Conservation (phyloP, 176 grass and related monocot species). For the Hyparrhenia diplandra region DNA sequence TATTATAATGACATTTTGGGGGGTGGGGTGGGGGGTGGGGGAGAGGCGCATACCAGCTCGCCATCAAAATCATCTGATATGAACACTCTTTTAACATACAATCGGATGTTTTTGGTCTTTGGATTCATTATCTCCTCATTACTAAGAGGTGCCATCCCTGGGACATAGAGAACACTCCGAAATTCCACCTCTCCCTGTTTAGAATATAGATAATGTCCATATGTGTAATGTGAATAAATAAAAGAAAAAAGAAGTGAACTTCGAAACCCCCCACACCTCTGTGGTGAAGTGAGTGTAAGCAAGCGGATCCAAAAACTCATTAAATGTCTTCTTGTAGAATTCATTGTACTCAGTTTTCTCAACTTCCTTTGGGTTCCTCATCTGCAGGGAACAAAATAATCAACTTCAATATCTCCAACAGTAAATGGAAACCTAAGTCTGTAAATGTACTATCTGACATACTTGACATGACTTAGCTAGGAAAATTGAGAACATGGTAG, state of each 20-base stretch:
- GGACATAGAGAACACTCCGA: slow-evolving; percentile 85
- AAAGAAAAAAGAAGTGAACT: background rate
- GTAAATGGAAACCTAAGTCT: background rate
- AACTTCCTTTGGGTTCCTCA: slow-evolving; percentile 83
- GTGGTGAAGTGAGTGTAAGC: slow-evolving; percentile 79
- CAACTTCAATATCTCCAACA: background rate
- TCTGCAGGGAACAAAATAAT: slow-evolving; percentile 41
- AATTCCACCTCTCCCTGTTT: slow-evolving; percentile 94
- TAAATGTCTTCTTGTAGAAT: slow-evolving; percentile 95
- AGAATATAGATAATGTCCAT: slow-evolving; percentile 13
- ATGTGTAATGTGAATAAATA: background rate
- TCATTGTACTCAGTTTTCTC: slow-evolving; percentile 79
- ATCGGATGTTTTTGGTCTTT: slow-evolving; percentile 86
- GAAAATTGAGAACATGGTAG: background rate
- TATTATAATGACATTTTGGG: background rate
- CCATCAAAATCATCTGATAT: slow-evolving; percentile 93
- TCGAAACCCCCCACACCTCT: slow-evolving; percentile 42
- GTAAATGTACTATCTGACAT: background rate
- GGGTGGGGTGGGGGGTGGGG: background rate
- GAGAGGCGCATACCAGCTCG: slow-evolving; percentile 51
- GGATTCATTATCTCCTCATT: slow-evolving; percentile 84
- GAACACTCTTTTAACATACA: slow-evolving; percentile 94
- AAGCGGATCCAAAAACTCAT: slow-evolving; percentile 91
- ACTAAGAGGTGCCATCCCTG: slow-evolving; percentile 88
- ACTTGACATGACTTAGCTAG: background rate